These are phyloP conservation scores for Flaveria trinervia DNA, from an alignment of 129 eudicot species.

Conservation along the genomic window DNA sequence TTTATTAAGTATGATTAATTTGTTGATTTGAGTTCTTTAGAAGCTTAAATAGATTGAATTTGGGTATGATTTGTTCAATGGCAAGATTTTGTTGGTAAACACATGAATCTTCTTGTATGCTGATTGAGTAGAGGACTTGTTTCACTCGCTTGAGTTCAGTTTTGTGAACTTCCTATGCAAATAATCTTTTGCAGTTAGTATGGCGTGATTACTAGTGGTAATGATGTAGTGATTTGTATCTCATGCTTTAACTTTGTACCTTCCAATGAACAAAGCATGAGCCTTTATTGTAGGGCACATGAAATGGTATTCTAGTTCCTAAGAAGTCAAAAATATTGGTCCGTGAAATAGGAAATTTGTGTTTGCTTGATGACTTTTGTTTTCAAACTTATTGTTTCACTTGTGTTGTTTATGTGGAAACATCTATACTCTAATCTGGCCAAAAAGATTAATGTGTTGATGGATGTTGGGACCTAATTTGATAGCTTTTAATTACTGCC, in stretches of 20 bases:
- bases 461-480: not conserved
- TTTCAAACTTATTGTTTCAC: not conserved
- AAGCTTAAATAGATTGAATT: not conserved
- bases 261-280: not conserved
- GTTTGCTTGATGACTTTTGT: not conserved
- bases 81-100: not conserved
- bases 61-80: not conserved
- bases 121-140: constrained; percentile 10
- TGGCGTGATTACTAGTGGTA: not conserved
- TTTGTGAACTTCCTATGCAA: not conserved
- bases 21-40: constrained; percentile 1
- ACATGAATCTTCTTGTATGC: not conserved
- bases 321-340: not conserved
- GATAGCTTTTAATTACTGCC: not conserved
- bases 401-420: not conserved
- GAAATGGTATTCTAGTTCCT: not conserved
- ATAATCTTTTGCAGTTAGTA: not conserved
- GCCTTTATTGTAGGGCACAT: not conserved
- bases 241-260: not conserved
- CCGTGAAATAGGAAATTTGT: not conserved
- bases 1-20: constrained; percentile 10
- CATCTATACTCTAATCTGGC: not conserved
- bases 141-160: not conserved
- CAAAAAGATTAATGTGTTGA: not conserved
- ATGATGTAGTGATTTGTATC: not conserved